Evolutionary conservation across 2,329 filamentous ascomycete genomes (phyloP).

Genomic region (Fusarium humuli): DNA sequence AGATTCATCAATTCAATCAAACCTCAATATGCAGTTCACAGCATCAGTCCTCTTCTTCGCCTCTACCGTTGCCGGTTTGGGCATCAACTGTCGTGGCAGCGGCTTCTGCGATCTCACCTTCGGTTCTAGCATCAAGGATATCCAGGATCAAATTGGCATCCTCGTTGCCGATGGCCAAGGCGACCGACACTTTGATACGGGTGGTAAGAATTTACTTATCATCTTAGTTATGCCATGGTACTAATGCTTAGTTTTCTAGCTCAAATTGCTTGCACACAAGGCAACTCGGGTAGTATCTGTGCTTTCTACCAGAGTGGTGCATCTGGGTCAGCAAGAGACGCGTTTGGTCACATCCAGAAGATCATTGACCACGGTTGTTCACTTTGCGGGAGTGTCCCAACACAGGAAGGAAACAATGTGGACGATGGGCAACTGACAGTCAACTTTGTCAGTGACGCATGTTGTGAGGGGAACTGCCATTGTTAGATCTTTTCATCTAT

Average conservation of each 20-base stretch:
- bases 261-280: neutral
- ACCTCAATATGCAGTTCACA: neutral
- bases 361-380: neutral
- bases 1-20: neutral
- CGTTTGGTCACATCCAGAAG: neutral
- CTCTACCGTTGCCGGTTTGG: neutral
- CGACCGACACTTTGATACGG: neutral
- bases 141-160: neutral
- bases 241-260: too few relatives aligned
- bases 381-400: neutral
- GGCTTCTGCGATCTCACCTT: neutral
- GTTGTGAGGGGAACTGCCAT: neutral
- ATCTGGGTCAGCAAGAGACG: neutral
- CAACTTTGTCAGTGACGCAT: neutral
- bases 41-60: neutral
- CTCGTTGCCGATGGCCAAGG: neutral
- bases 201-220: neutral
- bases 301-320: neutral
- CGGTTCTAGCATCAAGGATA: neutral
- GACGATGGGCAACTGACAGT: neutral
- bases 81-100: neutral
- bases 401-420: neutral
- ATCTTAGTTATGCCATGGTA: too few relatives aligned
- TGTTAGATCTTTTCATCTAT: neutral
- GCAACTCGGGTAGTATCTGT: neutral